Conservation (phyloP, 306 rosid genomes). For the Cajanus cajan region DNA sequence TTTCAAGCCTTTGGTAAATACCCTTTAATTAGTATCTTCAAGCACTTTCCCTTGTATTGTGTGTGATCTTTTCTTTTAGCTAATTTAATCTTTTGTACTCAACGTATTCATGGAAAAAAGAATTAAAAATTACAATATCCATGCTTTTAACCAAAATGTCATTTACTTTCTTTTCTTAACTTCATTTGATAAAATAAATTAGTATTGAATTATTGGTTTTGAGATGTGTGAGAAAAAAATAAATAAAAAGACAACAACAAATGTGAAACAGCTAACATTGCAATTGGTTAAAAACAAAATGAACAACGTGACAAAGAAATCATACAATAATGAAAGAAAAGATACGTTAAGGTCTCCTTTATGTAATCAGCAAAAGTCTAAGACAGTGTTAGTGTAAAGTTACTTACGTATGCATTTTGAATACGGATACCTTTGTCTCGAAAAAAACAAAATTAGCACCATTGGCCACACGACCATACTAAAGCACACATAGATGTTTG, state of each 20-base stretch:
- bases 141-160: background rate
- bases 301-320: background rate
- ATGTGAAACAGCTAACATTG: background rate
- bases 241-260: background rate
- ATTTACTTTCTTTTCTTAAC: background rate
- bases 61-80: constrained; percentile 8
- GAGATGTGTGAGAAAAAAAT: no score
- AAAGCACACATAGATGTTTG: no score
- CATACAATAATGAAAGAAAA: background rate
- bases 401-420: background rate
- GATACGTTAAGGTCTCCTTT: background rate
- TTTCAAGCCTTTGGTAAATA: constrained; percentile 28
- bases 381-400: background rate
- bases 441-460: background rate
- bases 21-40: constrained; percentile 25
- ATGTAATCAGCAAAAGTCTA: background rate
- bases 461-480: no score
- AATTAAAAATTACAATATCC: background rate
- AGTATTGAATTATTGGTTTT: no score
- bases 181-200: no score
- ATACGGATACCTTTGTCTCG: background rate
- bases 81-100: constrained; percentile 13
- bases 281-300: background rate
- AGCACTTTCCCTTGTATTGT: background rate
- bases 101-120: background rate